Evolutionary conservation across 805 yeast genomes (phyloP), one percentile per base, ranked within the genome.

Genomic region (Ogataea henricii): DNA sequence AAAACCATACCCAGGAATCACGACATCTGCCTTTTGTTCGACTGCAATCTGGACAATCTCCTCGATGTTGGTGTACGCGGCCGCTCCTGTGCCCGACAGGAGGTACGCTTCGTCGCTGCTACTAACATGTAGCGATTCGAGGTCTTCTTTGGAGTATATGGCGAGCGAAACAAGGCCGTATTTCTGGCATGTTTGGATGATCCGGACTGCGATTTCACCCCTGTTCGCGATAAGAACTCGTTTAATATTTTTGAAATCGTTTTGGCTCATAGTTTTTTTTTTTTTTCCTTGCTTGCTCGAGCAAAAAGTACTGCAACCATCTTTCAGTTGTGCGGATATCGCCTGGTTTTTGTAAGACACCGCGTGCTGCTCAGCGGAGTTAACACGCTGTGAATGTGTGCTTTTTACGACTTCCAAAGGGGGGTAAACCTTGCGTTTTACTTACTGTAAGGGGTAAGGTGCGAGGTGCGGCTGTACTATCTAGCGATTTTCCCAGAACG

Each of bases 1-100:
- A 76, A 92, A 92, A 3, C 99, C 99, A 64, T 94, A 92, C 49
- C 99, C 99, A 3, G 99, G 99, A 55, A 94, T 87, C 54, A 92
- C 90, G 13, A 97, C 98, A 65, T 94, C 89, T 22, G 97, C 87
- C 5, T 83, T 83, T 0, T 95, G 77, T 40, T 77, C 74, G 63
- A 87, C 87, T 39, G 96, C 96, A 9, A 96, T 96, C 23, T 76
- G 73, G 36, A 92, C 76, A 50, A 92, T 86, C 71, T 92, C 90
- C 29, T 89, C 94, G 53, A 87, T 81, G 56, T 85, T 79, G 57
- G 92, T 77, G 66, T 92, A 92, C 1, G 98, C 95, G 22, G 96
- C 89, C 14, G 97, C 94, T 21, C 90, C 80, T 1, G 71, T 69
- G 23, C 98, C 98, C 53, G 84, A 75, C 53, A 92, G 72, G 29